Evolutionary conservation across 352 stramenopile species (phyloP).

Genomic region (Phytophthora constricta): DNA sequence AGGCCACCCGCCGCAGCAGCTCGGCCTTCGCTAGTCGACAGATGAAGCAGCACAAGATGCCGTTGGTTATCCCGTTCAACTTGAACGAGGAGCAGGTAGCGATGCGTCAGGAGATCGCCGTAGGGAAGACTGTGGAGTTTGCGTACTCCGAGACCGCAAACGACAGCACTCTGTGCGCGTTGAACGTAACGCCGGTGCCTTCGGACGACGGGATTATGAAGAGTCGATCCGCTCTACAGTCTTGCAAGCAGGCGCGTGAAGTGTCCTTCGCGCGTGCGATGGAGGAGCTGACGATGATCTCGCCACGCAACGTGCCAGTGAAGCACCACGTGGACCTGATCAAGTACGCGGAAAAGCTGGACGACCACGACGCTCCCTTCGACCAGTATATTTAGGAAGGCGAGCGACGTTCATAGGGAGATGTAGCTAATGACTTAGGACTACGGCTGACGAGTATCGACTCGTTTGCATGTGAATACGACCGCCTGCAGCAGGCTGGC

Average conservation of each 20-base stretch:
- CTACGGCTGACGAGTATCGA: slow-evolving; percentile 28
- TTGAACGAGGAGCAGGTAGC: slow-evolving; percentile 51
- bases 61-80: slow-evolving; percentile 75
- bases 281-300: slow-evolving; percentile 80
- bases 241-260: slow-evolving; percentile 78
- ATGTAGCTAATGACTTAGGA: slow-evolving; percentile 23
- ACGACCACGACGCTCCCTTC: slow-evolving; percentile 64
- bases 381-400: slow-evolving; percentile 69
- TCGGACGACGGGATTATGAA: slow-evolving; percentile 70
- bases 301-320: slow-evolving; percentile 76
- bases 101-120: slow-evolving; percentile 54
- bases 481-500: slow-evolving; percentile 17
- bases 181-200: slow-evolving; percentile 67
- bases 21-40: slow-evolving; percentile 7
- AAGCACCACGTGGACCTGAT: slow-evolving; percentile 84
- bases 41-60: slow-evolving; percentile 51
- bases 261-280: slow-evolving; percentile 80
- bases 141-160: slow-evolving; percentile 38
- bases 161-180: slow-evolving; percentile 46
- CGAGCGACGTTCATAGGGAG: slow-evolving; percentile 14
- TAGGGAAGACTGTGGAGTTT: slow-evolving; percentile 80
- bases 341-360: slow-evolving; percentile 85
- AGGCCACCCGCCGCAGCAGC: slow-evolving; percentile 14
- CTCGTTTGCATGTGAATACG: slow-evolving; percentile 43
- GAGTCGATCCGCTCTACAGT: slow-evolving; percentile 71